A percentile compares a stretch with the other conserved stretches of the same genome.
These are phyloP conservation scores for Agastache rugosa DNA, from an alignment of 257 asterid genomes.

Conservation along the genomic window DNA sequence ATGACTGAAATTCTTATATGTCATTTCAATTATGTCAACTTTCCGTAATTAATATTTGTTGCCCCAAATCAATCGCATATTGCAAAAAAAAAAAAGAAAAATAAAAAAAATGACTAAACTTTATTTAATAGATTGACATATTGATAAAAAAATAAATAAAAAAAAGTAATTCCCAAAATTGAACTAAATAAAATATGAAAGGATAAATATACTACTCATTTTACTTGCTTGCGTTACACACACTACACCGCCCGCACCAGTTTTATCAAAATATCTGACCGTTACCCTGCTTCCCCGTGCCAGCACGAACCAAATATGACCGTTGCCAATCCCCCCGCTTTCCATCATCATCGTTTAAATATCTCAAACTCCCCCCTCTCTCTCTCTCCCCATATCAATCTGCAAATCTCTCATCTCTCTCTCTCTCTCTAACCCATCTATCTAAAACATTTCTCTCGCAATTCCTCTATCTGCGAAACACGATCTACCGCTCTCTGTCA, in stretches of 20 bases:
- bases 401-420: conserved; percentile 24
- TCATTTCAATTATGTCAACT: neutral
- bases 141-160: neutral
- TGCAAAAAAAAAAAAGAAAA: neutral
- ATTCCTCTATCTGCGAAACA: neutral
- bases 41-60: neutral
- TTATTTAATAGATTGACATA: neutral
- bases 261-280: conserved; percentile 39
- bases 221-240: neutral
- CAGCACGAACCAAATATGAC: conserved; percentile 59
- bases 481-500: neutral
- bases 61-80: neutral
- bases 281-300: conserved; percentile 36
- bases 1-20: neutral
- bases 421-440: neutral
- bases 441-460: neutral
- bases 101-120: neutral
- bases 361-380: conserved; percentile 38
- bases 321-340: conserved; percentile 50
- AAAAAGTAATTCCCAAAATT: neutral
- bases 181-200: neutral
- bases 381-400: conserved; percentile 38
- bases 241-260: no score
- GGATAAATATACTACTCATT: no score
- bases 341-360: conserved; percentile 50